Evolutionary conservation across 768 basidiomycete species (phyloP), one percentile per base, ranked within the genome.

Genomic region (Myochromella boudieri): DNA sequence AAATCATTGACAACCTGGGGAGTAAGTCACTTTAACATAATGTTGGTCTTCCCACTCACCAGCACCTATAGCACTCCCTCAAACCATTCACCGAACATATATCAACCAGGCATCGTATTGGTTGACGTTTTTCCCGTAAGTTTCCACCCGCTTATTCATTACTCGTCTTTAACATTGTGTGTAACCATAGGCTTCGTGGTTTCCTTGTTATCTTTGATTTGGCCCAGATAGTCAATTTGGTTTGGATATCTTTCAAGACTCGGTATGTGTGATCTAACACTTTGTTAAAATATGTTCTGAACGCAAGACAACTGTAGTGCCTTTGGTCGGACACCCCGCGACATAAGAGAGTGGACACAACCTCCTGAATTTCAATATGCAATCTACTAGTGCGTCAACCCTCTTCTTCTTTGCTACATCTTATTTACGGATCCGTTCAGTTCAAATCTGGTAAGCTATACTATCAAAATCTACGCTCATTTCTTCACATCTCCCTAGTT

Each of bases 191-290:
- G 6, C 75, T 98, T 28, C 91, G 95, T 62, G 97, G 95, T 20
- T 97, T 97, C 79, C 78, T 98, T 32, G 87, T 83, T 8, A 74
- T 97, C 46, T 98, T 98, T 61, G 97, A 99, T 64, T 73, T 99
- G 26, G 95, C 97, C 5, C 97, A 99, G 67, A 82, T 98, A 41
- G 66, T 98, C 68, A 97, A 97, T 60, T 75, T 99, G 20, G 57
- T 94, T 27, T 88, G 84, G 80, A 74, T 88, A 32, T 87, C 82
- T n/a, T 74, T 95, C 74, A 87, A 85, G 70, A 93, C 88, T 15
- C 81, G 72, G 87, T 90, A 60, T 29, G 82, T 69, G 2, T 28
- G n/a, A n/a, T 29, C 44, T 32, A 1, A 27, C 2, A 17, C 37
- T 11, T 25, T 42, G 5, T 48, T n/a, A 14, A 14, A 42, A 21